These are phyloP conservation scores for Termitomyces sp. DNA, from an alignment of 768 basidiomycete genomes.

Conservation along the genomic window DNA sequence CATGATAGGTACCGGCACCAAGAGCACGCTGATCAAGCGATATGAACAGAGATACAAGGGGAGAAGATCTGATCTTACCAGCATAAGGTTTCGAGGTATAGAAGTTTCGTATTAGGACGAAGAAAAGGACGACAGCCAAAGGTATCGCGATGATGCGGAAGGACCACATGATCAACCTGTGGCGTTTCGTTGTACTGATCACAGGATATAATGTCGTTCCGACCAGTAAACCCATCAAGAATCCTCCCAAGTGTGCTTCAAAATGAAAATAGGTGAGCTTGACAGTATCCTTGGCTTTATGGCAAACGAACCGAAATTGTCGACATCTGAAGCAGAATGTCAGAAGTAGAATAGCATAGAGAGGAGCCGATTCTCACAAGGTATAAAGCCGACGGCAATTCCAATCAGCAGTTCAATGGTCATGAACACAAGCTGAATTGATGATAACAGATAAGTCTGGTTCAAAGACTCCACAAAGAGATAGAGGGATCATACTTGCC, in stretches of 20 bases:
- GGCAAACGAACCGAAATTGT: constrained; percentile 79
- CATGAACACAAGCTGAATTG: constrained; percentile 69
- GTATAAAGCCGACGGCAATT: constrained; percentile 78
- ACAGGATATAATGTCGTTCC: constrained; percentile 87
- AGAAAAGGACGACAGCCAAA: constrained; percentile 72
- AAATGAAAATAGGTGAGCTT: background rate
- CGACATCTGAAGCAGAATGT: constrained; percentile 49
- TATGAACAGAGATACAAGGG: background rate
- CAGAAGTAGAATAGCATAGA: background rate
- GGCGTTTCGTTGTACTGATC: constrained; percentile 74
- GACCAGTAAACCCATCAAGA: constrained; percentile 77
- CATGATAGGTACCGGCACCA: constrained; percentile 91
- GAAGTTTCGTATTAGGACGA: constrained; percentile 83
- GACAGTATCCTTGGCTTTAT: background rate
- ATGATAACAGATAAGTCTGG: background rate
- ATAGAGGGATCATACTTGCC: constrained; percentile 33
- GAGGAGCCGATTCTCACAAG: constrained; percentile 39
- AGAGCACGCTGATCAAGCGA: constrained; percentile 54
- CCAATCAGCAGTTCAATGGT: constrained; percentile 84
- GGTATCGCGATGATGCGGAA: constrained; percentile 73
- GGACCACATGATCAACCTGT: constrained; percentile 65
- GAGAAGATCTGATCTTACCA: constrained; percentile 34
- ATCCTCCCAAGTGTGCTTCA: constrained; percentile 83
- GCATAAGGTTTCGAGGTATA: constrained; percentile 84
- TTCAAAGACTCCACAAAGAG: background rate